phyloP scores from a whole-genome alignment of 805 yeast genomes.

The Saccharomycopsis babjevae region DNA sequence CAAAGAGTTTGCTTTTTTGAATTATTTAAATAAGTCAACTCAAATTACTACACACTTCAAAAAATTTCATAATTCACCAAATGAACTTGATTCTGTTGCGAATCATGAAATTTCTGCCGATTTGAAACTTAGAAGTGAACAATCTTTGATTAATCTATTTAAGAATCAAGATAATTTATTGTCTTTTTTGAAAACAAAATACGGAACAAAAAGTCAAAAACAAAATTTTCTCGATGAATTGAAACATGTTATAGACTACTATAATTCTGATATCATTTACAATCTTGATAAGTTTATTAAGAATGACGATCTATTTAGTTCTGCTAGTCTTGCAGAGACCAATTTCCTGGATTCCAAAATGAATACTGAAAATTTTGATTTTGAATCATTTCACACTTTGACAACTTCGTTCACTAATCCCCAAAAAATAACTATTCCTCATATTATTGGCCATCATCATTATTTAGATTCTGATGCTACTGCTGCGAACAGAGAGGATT shows the following conservation, averaged over 20 bases:
- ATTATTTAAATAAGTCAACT: background rate
- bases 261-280: conserved; percentile 21
- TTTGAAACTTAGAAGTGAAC: background rate
- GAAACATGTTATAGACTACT: conserved; percentile 31
- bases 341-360: background rate
- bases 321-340: background rate
- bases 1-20: background rate
- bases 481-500: background rate
- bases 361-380: background rate
- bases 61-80: background rate
- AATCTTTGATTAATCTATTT: background rate
- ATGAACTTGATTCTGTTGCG: background rate
- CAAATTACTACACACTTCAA: background rate
- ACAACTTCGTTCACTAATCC: background rate
- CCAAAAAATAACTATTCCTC: background rate
- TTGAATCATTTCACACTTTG: background rate
- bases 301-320: conserved; percentile 81
- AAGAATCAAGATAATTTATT: background rate
- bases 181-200: background rate
- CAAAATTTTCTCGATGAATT: conserved; percentile 38
- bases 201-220: background rate
- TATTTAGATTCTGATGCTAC: conserved; percentile 26
- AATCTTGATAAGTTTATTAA: conserved; percentile 42
- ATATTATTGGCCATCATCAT: background rate
- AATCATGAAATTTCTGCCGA: background rate